Evolutionary conservation across 1,284 basidiomycete genomes (phyloP), one percentile per base, ranked within the genome.

Genomic region (Cryptococcus hybrid): DNA sequence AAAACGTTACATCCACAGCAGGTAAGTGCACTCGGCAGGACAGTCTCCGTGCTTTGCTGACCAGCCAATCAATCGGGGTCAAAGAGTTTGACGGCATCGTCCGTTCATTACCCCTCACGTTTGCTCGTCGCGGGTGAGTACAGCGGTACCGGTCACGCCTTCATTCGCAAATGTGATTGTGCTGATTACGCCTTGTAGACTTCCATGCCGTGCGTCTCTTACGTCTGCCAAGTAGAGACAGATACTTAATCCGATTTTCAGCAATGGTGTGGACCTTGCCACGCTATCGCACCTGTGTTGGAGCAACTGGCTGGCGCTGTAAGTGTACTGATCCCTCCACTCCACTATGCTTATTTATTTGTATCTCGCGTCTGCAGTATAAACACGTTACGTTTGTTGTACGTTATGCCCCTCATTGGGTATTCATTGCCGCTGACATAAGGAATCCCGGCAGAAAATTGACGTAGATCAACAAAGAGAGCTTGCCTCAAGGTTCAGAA

Each of bases 401-500:
- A 50, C 43, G 64, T 61, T 40, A 30, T 12, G 36, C n/a, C 11
- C 24, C 8, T 40, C 34, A n/a, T 18, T 46, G 12, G 11, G 15
- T 38, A n/a, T 37, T 30, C 30, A 4, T 24, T 13, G 30, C 24
- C 9, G 9, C n/a, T 34, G 46, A 12, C 5, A 47, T 35, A 24
- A 35, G 36, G 34, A 24, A 6, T n/a, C 49, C 13, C 4, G 37
- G 24, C 12, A n/a, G 71, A 80, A 80, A 68, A 70, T 81, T 52
- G 80, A 81, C 52, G 79, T 80, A 45, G 80, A 81, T 65, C 64
- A 67, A 48, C 70, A 76, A 35, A 63, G 64, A 38, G 66, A 69
- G 35, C 71, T 80, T 24, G 78, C 80, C 34, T 67, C 69, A 47
- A 64, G 77, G 48, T 81, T 75, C 68, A 53, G 65, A 13, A 67